Evolutionary conservation across 345 rosid species (phyloP), one percentile per base, ranked within the genome.

Genomic region (Lagerstroemia speciosa): DNA sequence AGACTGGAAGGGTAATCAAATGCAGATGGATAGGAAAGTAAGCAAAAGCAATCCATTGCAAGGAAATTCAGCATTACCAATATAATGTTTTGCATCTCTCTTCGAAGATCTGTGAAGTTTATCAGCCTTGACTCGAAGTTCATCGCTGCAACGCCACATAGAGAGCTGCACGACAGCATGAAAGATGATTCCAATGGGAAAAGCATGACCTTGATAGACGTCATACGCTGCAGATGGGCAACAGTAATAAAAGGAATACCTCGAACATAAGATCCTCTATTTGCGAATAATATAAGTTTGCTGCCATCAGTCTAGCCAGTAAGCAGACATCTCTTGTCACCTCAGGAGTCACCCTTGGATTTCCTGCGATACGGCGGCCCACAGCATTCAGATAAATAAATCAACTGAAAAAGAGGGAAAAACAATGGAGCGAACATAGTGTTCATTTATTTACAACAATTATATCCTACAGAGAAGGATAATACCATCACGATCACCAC

Each of bases 61-160:
- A 64, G 16, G 26, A 43, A 75, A 9, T 64, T 63, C 64, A 40
- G 40, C 14, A 52, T 75, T 83, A 92, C 99, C 98, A 79, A 95
- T 95, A 73, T 89, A 95, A 80, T 95, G 99, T 74, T 95, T 95
- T 64, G 99, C 89, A 78, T 95, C 98, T 83, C 75, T 92, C 80
- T 76, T 92, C 46, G 93, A 83, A 70, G 86, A 85, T 71, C 85
- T 77, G 68, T 86, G 98, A 70, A 95, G 89, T 67, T 80, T 85
- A 37, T 90, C 91, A 0, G 96, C 96, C 64, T 83, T 83, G 19
- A 73, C 75, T 65, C 96, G 97, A 65, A 95, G 96, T 78, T 95
- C 99, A 68, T 88, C 97, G 69, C 80, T 91, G 81, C 99, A 95
- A 76, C 98, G 96, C 99, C 99, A 95, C 99, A 95, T 95, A 64